Evolutionary conservation across 768 basidiomycete genomes (phyloP).

Genomic region (Mycena vulgaris): DNA sequence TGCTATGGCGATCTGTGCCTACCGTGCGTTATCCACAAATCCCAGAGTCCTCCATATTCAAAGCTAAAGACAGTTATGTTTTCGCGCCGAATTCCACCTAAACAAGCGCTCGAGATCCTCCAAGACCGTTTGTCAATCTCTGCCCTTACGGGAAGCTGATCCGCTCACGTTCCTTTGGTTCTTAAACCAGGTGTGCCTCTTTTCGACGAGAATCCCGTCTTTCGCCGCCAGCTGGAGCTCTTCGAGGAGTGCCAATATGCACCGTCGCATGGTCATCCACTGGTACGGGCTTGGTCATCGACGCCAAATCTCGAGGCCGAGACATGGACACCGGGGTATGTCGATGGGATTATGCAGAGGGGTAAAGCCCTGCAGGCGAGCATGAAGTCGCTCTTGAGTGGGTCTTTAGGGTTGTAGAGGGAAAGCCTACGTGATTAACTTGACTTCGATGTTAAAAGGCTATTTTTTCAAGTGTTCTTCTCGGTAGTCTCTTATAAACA

Average conservation of each 20-base stretch:
- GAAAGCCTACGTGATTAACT: too few relatives aligned
- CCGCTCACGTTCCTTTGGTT: too few relatives aligned
- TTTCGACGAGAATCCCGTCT: constrained; percentile 50
- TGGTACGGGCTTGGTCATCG: constrained; percentile 51
- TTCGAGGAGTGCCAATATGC: constrained; percentile 50
- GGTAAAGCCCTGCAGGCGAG: constrained; percentile 5
- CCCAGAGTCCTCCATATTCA: background rate
- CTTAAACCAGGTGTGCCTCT: constrained; percentile 57
- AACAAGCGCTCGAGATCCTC: constrained; percentile 50
- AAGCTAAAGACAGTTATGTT: constrained; percentile 51
- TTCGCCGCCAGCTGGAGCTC: constrained; percentile 55
- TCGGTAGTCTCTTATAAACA: too few relatives aligned
- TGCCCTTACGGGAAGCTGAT: background rate
- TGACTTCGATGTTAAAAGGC: too few relatives aligned
- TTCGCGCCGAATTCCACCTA: constrained; percentile 50
- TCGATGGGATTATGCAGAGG: background rate
- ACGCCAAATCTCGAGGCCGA: background rate
- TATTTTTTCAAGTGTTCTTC: too few relatives aligned
- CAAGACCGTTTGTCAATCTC: constrained; percentile 49
- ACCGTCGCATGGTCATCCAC: constrained; percentile 49
- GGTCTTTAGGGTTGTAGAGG: background rate
- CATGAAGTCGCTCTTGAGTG: background rate
- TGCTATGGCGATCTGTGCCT: constrained; percentile 56
- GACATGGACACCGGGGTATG: background rate
- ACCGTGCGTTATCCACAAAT: constrained; percentile 47